Percentiles rank a stretch among this genome's conserved stretches.
Evolutionary conservation across 495 filamentous ascomycete genomes (phyloP).

Genomic region (Hamigera avellanea): DNA sequence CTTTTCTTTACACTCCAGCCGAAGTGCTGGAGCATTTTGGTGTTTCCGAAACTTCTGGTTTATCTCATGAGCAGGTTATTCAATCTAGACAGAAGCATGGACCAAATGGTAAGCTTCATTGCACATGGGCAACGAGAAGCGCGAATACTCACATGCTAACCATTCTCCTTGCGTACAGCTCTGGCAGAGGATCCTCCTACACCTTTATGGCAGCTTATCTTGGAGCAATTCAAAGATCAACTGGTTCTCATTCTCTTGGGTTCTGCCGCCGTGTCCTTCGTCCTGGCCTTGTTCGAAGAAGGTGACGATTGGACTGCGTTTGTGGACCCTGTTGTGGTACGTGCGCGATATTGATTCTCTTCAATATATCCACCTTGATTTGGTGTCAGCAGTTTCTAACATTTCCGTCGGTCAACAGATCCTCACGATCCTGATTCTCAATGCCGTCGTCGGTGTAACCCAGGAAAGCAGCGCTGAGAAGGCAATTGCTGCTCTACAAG

Average conservation of each 20-base stretch:
- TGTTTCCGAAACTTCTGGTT: conserved; percentile 53
- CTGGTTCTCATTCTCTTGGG: conserved; percentile 90
- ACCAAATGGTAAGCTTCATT: conserved; percentile 59
- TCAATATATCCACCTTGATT: background rate
- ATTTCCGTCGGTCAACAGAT: conserved; percentile 45
- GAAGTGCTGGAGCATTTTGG: conserved; percentile 63
- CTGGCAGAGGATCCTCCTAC: conserved; percentile 96
- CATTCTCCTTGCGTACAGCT: conserved; percentile 39
- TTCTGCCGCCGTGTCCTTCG: conserved; percentile 89
- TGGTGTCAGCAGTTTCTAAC: conserved; percentile 11
- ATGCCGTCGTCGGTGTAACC: conserved; percentile 92
- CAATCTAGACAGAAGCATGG: conserved; percentile 58
- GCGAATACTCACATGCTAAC: conserved; percentile 2
- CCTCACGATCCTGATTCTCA: conserved; percentile 91
- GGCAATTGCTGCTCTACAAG: conserved; percentile 94
- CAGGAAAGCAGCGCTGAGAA: conserved; percentile 99
- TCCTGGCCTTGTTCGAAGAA: conserved; percentile 87
- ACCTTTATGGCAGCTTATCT: conserved; percentile 86
- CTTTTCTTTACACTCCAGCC: conserved; percentile 55
- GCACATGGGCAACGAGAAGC: too few species aligned
- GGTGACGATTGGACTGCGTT: conserved; percentile 95
- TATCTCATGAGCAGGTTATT: conserved; percentile 58
- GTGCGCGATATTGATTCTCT: conserved; percentile 14
- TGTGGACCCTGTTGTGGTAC: conserved; percentile 88
- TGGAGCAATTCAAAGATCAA: conserved; percentile 99